A percentile compares a stretch with the other conserved stretches of the same genome.
Conservation (phyloP, 768 basidiomycete species). For the Podaxis rugospora region DNA sequence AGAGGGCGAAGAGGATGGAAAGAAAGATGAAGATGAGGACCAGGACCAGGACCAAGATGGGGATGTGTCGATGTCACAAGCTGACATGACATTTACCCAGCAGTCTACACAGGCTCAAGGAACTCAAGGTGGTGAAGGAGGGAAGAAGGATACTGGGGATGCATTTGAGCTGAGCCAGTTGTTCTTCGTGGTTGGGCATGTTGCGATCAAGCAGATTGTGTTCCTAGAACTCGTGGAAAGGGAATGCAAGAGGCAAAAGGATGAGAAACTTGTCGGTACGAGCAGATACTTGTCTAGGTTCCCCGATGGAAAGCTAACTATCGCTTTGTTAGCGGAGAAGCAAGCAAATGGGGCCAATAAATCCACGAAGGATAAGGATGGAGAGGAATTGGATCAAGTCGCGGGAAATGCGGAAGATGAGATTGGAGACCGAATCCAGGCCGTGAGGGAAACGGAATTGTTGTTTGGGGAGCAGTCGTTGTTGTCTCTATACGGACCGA, state of each 20-base stretch:
- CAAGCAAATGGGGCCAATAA: constrained; percentile 27
- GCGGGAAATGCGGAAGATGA: constrained; percentile 98
- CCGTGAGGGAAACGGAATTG: constrained; percentile 81
- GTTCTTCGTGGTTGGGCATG: constrained; percentile 94
- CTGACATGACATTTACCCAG: constrained; percentile 21
- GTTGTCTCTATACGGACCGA: constrained; percentile 80
- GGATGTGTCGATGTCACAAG: constrained; percentile 9
- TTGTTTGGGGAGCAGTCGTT: constrained; percentile 81
- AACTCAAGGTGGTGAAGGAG: constrained; percentile 21
- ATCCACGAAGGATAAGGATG: constrained; percentile 54
- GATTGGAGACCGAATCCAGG: constrained; percentile 88
- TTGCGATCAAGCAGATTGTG: constrained; percentile 96
- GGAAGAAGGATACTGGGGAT: constrained; percentile 59
- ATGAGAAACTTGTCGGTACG: constrained; percentile 77
- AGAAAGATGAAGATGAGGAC: background rate
- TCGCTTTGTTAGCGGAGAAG: constrained; percentile 50
- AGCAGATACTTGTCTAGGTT: background rate
- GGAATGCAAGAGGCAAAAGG: constrained; percentile 95
- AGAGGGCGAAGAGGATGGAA: background rate
- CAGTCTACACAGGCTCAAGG: constrained; percentile 19
- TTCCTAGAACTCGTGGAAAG: constrained; percentile 93
- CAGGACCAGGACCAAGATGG: constrained; percentile 4
- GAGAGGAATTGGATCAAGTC: constrained; percentile 94
- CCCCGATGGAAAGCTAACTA: background rate
- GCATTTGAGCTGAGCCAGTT: constrained; percentile 89